A percentile compares a stretch with the other conserved stretches of the same genome.
Evolutionary conservation across 331 rosid genomes (phyloP).

Genomic region (Phaseolus coccineus): DNA sequence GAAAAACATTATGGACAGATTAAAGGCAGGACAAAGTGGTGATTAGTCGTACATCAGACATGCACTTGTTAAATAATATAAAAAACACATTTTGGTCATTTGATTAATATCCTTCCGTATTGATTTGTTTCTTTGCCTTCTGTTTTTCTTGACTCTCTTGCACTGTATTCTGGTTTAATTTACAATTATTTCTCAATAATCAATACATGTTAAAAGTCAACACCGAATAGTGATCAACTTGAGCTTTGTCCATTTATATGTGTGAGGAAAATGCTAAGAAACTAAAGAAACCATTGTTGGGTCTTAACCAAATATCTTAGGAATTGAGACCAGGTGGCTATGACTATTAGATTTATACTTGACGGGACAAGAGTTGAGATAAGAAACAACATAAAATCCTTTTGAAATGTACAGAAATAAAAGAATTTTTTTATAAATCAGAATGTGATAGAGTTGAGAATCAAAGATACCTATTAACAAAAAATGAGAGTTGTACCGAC

Average conservation of each 20-base stretch:
- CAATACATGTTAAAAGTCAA: constrained; percentile 21
- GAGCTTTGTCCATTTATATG: not conserved
- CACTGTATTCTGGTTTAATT: constrained; percentile 2
- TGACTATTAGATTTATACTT: constrained; percentile 5
- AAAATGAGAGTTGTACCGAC: too few relatives aligned
- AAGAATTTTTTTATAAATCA: constrained; percentile 18
- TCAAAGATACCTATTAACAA: constrained; percentile 1
- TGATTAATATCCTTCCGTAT: not conserved
- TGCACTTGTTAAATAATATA: constrained; percentile 14
- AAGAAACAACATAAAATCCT: constrained; percentile 22
- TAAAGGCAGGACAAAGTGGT: constrained; percentile 3
- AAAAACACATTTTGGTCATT: not conserved
- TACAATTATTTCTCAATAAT: constrained; percentile 21
- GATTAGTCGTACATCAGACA: constrained; percentile 23
- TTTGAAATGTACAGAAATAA: constrained; percentile 26
- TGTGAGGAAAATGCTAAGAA: constrained; percentile 26
- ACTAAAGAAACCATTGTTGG: constrained; percentile 12
- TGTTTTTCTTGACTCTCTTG: constrained; percentile 19
- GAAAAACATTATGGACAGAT: not conserved
- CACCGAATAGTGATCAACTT: constrained; percentile 10
- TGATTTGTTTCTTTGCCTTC: not conserved
- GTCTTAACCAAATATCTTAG: constrained; percentile 17
- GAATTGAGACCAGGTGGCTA: constrained; percentile 18
- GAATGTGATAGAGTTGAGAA: constrained; percentile 24
- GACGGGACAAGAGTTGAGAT: constrained; percentile 31